Percentiles rank a stretch among this genome's conserved stretches.
Conservation (phyloP, 2,329 filamentous ascomycete genomes). For the Aspergillus sp. region DNA sequence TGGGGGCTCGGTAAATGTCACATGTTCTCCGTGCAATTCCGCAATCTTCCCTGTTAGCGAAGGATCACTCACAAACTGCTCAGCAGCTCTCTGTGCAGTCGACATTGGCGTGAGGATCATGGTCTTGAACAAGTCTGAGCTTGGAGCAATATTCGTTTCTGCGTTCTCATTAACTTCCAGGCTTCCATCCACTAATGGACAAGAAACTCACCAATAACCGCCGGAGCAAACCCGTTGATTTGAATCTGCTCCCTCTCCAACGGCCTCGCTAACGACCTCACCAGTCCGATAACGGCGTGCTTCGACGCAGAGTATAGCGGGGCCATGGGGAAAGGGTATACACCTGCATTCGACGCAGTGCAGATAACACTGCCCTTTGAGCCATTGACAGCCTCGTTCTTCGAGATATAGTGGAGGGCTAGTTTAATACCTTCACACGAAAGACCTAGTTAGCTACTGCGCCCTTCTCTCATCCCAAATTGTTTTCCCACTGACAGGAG, state of each 20-base stretch:
- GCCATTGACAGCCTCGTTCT: constrained; percentile 36
- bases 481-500: neutral
- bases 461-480: no score
- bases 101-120: constrained; percentile 56
- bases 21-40: constrained; percentile 53
- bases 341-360: constrained; percentile 54
- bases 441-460: neutral
- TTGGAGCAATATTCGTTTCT: constrained; percentile 51
- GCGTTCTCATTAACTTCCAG: neutral
- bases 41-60: constrained; percentile 48
- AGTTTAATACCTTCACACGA: constrained; percentile 47
- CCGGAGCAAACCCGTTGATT: constrained; percentile 54
- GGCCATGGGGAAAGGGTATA: constrained; percentile 54
- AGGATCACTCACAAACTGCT: constrained; percentile 43
- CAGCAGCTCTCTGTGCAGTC: constrained; percentile 48
- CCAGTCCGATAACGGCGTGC: constrained; percentile 50
- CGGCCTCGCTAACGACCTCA: constrained; percentile 47
- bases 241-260: constrained; percentile 46
- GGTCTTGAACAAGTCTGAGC: constrained; percentile 44
- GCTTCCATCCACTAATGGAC: neutral
- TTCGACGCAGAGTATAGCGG: constrained; percentile 54
- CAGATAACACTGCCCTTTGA: constrained; percentile 52
- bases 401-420: constrained; percentile 52
- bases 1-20: constrained; percentile 48
- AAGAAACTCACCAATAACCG: constrained; percentile 47